Conservation (phyloP, 1,284 basidiomycete genomes). For the Acaromyces ingoldii region DNA sequence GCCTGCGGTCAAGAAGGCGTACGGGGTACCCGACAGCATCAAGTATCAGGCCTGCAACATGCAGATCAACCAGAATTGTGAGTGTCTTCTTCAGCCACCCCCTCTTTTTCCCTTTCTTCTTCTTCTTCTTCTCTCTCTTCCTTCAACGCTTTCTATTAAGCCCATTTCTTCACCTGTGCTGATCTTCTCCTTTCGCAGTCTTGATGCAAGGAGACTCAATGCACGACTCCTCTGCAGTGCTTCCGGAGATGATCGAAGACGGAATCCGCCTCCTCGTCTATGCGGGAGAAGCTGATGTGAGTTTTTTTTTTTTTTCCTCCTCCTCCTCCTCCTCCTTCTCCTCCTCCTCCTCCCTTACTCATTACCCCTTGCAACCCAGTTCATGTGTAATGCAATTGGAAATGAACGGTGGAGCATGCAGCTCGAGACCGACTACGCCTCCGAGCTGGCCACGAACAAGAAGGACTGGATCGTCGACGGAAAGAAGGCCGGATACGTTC, state of each 20-base stretch:
- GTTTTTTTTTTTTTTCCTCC: too few species aligned
- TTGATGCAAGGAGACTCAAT: constrained; percentile 62
- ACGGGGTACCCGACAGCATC: constrained; percentile 64
- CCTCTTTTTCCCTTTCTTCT: neutral
- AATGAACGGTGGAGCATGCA: constrained; percentile 43
- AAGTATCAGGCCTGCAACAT: constrained; percentile 60
- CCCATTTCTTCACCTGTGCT: neutral
- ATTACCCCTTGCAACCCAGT: too few species aligned
- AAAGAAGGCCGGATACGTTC: constrained; percentile 34
- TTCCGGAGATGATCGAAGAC: constrained; percentile 69
- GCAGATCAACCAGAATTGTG: constrained; percentile 62
- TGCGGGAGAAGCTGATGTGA: constrained; percentile 79
- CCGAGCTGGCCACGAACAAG: constrained; percentile 37
- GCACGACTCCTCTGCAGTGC: constrained; percentile 68
- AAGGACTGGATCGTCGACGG: constrained; percentile 25
- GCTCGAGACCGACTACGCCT: constrained; percentile 34
- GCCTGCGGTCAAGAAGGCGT: constrained; percentile 64
- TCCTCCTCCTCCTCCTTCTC: too few species aligned
- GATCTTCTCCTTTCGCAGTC: neutral
- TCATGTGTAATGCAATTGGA: constrained; percentile 41
- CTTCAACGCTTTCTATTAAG: too few species aligned
- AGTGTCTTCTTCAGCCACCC: too few species aligned
- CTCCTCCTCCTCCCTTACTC: too few species aligned
- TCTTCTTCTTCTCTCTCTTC: neutral
- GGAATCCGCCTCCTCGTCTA: constrained; percentile 75